phyloP scores from a whole-genome alignment of 2,329 filamentous ascomycete species.

The Sporothrix pallida region DNA sequence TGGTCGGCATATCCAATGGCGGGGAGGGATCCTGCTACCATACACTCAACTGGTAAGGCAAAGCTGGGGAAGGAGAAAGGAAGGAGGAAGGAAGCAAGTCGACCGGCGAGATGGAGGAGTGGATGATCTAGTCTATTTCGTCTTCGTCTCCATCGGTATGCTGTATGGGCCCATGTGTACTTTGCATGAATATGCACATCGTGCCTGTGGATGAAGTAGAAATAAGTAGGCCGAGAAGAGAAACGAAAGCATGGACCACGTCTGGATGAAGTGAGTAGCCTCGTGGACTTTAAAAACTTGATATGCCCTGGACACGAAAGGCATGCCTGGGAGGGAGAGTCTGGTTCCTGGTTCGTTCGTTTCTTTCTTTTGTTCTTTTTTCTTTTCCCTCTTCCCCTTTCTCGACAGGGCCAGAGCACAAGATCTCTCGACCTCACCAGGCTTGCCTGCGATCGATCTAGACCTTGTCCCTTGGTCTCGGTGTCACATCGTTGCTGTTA shows the following conservation, averaged over 20 bases:
- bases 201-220: background rate
- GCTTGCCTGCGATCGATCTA: background rate
- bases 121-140: background rate
- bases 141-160: too few relatives aligned
- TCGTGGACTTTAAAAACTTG: conserved; percentile 20
- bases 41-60: too few relatives aligned
- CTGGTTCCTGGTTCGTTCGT: background rate
- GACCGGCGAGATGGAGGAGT: background rate
- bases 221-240: too few relatives aligned
- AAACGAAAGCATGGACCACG: background rate
- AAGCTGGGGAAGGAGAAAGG: background rate
- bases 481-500: background rate
- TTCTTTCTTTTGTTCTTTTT: background rate
- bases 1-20: conserved; percentile 24
- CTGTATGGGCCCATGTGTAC: conserved; percentile 2
- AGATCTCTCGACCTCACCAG: background rate
- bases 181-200: conserved; percentile 11
- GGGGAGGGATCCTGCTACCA: background rate
- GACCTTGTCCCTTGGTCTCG: background rate
- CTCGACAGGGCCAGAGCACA: background rate
- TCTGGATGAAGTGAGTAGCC: background rate
- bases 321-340: background rate
- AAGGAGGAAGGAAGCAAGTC: background rate
- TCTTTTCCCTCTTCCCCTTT: background rate
- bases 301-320: conserved; percentile 1